phyloP scores from a whole-genome alignment of 1,139 yeast species.

The Pichia kudriavzevii region DNA sequence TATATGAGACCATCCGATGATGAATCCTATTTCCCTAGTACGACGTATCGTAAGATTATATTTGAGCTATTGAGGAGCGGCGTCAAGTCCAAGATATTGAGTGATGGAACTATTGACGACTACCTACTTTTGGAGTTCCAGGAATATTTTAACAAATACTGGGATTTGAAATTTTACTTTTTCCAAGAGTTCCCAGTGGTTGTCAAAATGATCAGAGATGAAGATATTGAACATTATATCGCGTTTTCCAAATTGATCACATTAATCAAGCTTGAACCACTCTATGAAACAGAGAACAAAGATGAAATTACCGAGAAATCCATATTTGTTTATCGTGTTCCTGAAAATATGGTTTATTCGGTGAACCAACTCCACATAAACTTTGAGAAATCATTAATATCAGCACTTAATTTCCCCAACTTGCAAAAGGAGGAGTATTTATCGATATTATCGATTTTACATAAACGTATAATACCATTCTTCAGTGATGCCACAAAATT shows the following conservation, averaged over 20 bases:
- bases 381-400: conserved; percentile 64
- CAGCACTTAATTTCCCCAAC: conserved; percentile 41
- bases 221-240: conserved; percentile 19
- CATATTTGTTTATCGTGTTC: conserved; percentile 39
- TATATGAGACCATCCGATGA: conserved; percentile 43
- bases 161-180: conserved; percentile 65
- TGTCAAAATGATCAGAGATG: conserved; percentile 13
- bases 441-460: conserved; percentile 59
- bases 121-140: conserved; percentile 54
- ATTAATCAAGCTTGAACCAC: conserved; percentile 31
- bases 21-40: conserved; percentile 57
- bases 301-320: conserved; percentile 28
- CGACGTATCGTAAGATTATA: conserved; percentile 44
- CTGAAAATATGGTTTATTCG: conserved; percentile 39
- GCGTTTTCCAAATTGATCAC: conserved; percentile 37
- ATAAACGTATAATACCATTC: conserved; percentile 77
- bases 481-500: conserved; percentile 72
- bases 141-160: conserved; percentile 45
- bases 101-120: conserved; percentile 45
- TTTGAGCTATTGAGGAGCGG: conserved; percentile 35
- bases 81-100: conserved; percentile 29
- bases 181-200: conserved; percentile 33
- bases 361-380: conserved; percentile 51
- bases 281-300: conserved; percentile 28
- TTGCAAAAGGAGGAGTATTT: conserved; percentile 49